These are phyloP conservation scores for Claviceps citrina DNA, from an alignment of 2,329 filamentous ascomycete genomes.

Conservation along the genomic window DNA sequence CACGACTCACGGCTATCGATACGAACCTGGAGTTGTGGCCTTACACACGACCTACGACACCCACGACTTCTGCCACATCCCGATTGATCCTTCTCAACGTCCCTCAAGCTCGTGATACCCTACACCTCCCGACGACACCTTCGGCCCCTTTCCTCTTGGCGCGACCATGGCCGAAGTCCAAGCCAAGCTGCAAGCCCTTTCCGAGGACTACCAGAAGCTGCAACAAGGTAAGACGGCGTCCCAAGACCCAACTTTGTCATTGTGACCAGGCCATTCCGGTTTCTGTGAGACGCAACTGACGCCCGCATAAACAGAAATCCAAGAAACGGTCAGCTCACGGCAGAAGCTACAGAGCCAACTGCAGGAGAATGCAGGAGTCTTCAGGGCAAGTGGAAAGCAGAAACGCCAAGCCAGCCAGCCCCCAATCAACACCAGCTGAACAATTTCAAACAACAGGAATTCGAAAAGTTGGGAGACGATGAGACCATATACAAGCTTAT, in stretches of 20 bases:
- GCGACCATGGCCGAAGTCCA: slow-evolving; percentile 53
- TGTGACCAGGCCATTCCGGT: neutral
- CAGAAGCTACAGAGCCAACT: slow-evolving; percentile 90
- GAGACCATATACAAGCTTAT: slow-evolving; percentile 93
- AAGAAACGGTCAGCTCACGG: slow-evolving; percentile 57
- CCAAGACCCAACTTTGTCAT: neutral
- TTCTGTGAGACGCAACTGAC: neutral
- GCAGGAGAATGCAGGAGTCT: slow-evolving; percentile 80
- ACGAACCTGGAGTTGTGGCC: no score
- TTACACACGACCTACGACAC: no score
- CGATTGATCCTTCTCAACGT: neutral
- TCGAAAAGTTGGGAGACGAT: slow-evolving; percentile 59
- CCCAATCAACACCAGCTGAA: neutral
- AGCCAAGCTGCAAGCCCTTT: slow-evolving; percentile 63
- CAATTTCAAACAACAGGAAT: slow-evolving; percentile 47
- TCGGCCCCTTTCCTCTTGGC: neutral
- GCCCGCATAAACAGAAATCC: slow-evolving; percentile 47
- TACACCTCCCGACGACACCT: neutral
- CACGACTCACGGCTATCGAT: neutral
- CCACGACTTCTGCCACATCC: neutral
- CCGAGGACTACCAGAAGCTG: slow-evolving; percentile 74
- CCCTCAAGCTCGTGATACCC: no score
- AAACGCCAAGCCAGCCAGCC: no score
- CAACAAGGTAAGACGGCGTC: slow-evolving; percentile 50
- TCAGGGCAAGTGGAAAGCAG: slow-evolving; percentile 40